Evolutionary conservation across 805 yeast genomes (phyloP), one percentile per base, ranked within the genome.

Genomic region (Candida adriatica): DNA sequence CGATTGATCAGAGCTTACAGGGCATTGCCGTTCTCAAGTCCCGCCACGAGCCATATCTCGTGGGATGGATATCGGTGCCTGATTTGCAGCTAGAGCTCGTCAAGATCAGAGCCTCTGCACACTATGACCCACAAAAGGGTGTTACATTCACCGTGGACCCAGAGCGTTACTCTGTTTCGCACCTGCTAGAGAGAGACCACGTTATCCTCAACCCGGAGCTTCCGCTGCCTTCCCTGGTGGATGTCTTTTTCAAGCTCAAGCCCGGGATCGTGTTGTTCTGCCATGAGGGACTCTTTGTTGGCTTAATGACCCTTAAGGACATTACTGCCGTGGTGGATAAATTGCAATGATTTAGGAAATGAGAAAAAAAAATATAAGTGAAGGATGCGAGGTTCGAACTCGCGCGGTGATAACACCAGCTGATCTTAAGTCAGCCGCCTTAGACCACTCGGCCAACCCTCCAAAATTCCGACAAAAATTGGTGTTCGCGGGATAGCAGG

Each of bases 21-120:
- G 78, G 70, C 8, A 62, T 61, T 41, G 80, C 75, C 7, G 61
- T 64, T 8, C 55, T 71, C 44, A 53, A 51, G 32, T 59, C 56
- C 30, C 48, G 43, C 28, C 42, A 42, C 10, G 58, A 49, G 29
- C 61, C 49, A 17, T 51, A 43, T 4, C 39, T 73, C 4, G 25
- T 61, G 3, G 79, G 79, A 1, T 66, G 62, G 54, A 43, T 72
- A 5, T 48, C 68, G 1, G 37, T 62, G 5, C 50, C 46, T 21
- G 70, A 66, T 18, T 39, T 72, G 15, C 35, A 38, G 10, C 33
- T 42, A 6, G 64, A 65, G 13, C 29, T 13, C 27, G 13, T 31
- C 18, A 26, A 18, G 15, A 28, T 35, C 16, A 34, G 28, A 15
- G 38, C 38, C 4, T 30, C 32, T n/a, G 30, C 24, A 6, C 19